Evolutionary conservation across 805 yeast genomes (phyloP), one percentile per base, ranked within the genome.

Genomic region (Metschnikowia similis): DNA sequence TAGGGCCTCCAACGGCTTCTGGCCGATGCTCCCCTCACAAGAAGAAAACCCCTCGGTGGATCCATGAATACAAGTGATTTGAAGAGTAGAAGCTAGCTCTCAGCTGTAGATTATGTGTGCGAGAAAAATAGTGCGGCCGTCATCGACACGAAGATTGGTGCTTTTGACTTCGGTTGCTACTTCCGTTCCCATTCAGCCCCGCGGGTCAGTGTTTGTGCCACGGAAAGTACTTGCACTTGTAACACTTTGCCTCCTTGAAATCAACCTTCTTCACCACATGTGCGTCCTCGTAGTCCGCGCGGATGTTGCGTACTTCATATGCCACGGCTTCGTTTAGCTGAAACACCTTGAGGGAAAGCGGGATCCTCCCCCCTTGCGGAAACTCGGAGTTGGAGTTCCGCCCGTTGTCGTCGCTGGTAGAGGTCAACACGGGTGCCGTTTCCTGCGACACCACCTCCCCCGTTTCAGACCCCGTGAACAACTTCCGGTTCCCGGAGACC

Each of bases 301-400:
- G 45, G 10, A 47, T 30, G 36, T 46, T 49, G 27, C 56, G 41
- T 29, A 55, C 54, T 29, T 55, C 56, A 31, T 47, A 39, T 4
- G 58, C 58, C 30, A 53, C 58, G 21, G 47, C 44, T 28, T 55
- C 58, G 40, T 55, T 55, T 29, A 55, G 30, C 50, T 51, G 49
- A 29, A 47, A 52, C 14, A 52, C 48, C 35, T 48, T 52, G 13
- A 46, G 43, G 7, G 51, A 45, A 21, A 46, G 43, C 16, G 53
- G 50, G 29, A 52, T 47, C 27, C 43, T 45, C 7, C 16, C 38
- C 11, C 30, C 32, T 34, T 26, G 21, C 14, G 26, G 39, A 9
- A 35, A 21, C 14, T 34, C 45, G 4, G 21, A 13, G 8, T 41
- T 31, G 8, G 16, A 21, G 5, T 32, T 31, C 6, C 21, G 37